Base-by-base conservation (phyloP, 1,139 yeast species). In the Geotrichum siamense region DNA sequence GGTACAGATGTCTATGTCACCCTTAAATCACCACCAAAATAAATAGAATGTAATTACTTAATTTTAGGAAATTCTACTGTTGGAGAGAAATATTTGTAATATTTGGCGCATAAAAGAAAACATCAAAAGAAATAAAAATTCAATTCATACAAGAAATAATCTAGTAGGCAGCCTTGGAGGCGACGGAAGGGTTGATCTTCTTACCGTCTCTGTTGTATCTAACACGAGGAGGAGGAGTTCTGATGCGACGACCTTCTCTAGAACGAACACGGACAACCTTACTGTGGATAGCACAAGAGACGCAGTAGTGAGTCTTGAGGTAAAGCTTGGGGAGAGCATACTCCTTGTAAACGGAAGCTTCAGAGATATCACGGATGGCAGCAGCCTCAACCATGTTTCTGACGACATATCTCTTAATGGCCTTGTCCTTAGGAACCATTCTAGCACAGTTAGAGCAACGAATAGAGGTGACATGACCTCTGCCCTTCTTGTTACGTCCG, bases 401-500 rank as follows among this genome's bases (percentile, higher is more conserved):
- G 83, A 91, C 83, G 74, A 96, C 87, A 80, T 91, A 94, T 79
- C 98, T 86, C 93, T 93, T 91, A 87, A 93, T 91, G 75, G 98
- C 96, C 85, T 91, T 93, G 74, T 91, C 98, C 86, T 91, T 93
- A 70, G 99, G 97, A 65, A 91, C 96, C 79, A 94, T 85, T 76
- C 94, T 87, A 67, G 96, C 85, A 78, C 99, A 91, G 96, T 91
- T 91, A 71, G 89, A 84, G 80, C 99, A 91, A 83, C 99, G 89
- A 70, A 91, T 96, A 71, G 96, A 94, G 77, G 84, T 83, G 75
- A 85, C 96, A 95, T 91, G 98, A 72, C 99, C 99, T 85, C 99
- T 91, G 73, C 98, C 98, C 81, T 87, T 87, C 94, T 91, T 91
- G 94, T 93, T 91, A 82, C 98, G 91, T 82, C 99, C 99, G 96